These are phyloP conservation scores for Aureobasidium pullulans DNA, from an alignment of 2,329 filamentous ascomycete genomes.

Conservation along the genomic window DNA sequence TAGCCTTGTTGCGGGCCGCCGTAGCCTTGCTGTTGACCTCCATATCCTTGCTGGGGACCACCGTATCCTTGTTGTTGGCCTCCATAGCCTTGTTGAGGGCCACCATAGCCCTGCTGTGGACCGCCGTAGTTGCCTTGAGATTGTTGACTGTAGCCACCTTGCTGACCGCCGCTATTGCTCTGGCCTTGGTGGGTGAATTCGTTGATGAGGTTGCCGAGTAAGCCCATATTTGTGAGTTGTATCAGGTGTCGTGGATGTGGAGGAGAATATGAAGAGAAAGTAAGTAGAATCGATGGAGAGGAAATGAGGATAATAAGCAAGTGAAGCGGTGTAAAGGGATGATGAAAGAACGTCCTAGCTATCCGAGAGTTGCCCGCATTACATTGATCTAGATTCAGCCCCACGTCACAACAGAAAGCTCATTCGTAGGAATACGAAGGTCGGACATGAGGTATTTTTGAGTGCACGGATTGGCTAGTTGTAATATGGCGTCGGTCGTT, in stretches of 20 bases:
- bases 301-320: neutral
- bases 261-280: neutral
- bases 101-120: constrained; percentile 17
- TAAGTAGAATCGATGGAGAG: neutral
- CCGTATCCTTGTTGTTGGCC: constrained; percentile 16
- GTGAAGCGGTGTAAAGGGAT: neutral
- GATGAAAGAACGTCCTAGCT: neutral
- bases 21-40: neutral
- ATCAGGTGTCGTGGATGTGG: neutral
- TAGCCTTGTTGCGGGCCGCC: constrained; percentile 8
- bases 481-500: neutral
- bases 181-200: constrained; percentile 19
- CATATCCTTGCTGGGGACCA: constrained; percentile 17
- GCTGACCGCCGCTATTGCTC: constrained; percentile 16
- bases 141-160: neutral
- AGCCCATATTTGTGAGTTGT: constrained; percentile 17
- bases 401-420: neutral
- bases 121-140: constrained; percentile 11
- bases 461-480: constrained; percentile 1
- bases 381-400: neutral
- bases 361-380: neutral
- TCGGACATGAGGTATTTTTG: neutral
- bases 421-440: neutral
- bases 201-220: constrained; percentile 26
- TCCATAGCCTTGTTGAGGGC: constrained; percentile 1